Base-by-base conservation (phyloP, 805 yeast genomes). In the Ogataea henricii region DNA sequence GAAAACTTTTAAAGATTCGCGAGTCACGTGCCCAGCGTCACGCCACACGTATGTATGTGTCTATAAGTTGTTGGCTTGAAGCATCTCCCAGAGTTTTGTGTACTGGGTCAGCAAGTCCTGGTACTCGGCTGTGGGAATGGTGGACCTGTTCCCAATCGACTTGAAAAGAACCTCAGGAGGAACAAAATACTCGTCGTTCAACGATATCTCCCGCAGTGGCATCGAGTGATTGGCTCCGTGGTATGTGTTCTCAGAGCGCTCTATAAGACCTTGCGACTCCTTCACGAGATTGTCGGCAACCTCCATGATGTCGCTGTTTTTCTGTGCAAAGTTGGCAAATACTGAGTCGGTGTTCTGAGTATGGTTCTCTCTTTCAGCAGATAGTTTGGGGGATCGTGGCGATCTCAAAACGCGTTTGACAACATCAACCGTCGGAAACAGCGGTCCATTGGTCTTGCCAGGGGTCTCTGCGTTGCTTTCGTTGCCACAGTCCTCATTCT, bases 11-110 rank as follows among this genome's bases (percentile, higher is more conserved):
- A 41, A 59, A 48, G 60, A 49, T 51, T 14, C 13, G 17, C 13
- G 13, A 39, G 52, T 59, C 68, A 63, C 68, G 67, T 64, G 67
- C 54, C 47, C 27, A n/a, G n/a, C 12, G 12, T 32, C 22, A 20
- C 35, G 26, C 12, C 27, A 10, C 14, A 5, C 23, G 30, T 38
- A 10, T 16, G 10, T 38, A 26, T 38, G 33, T 23, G 25, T 38
- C 33, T 27, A 38, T 25, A 16, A 25, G 43, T 14, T 39, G 33
- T 32, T 27, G 10, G 48, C 23, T 18, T 43, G 30, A 10, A 49
- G 40, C 25, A 36, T 23, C 22, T 45, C 39, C 54, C 52, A 52
- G 4, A 51, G 47, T 21, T 33, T 48, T 16, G 48, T 32, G 46
- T 55, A 55, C 16, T 50, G 48, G 38, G 40, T 36, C 16, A 55